phyloP scores from a whole-genome alignment of 2,329 filamentous ascomycete genomes.

The Alternaria incomplexa region DNA sequence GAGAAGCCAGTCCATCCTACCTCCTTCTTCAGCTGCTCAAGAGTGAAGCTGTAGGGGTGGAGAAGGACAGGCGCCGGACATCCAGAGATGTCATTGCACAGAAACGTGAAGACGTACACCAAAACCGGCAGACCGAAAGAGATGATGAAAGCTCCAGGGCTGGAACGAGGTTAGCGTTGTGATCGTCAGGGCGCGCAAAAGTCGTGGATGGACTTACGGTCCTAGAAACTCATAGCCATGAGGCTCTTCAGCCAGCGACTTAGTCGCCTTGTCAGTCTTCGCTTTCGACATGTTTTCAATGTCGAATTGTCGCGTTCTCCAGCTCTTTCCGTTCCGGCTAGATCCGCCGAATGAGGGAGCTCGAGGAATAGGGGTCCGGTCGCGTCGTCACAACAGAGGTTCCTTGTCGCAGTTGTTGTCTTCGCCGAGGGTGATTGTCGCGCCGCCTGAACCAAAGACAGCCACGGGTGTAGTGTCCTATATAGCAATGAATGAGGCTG shows the following conservation, averaged over 20 bases:
- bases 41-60: conserved; percentile 71
- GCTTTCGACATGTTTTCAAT: conserved; percentile 34
- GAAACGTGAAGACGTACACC: conserved; percentile 79
- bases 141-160: conserved; percentile 77
- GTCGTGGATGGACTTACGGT: conserved; percentile 39
- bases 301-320: conserved; percentile 2
- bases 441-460: conserved; percentile 5
- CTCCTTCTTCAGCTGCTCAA: conserved; percentile 77
- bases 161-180: conserved; percentile 47
- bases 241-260: conserved; percentile 30
- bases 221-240: conserved; percentile 51
- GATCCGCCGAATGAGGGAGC: conserved; percentile 5
- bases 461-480: conserved; percentile 2
- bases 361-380: conserved; percentile 21
- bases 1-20: conserved; percentile 81
- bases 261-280: conserved; percentile 13
- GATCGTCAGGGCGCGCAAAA: not conserved
- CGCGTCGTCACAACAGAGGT: conserved; percentile 7
- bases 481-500: conserved; percentile 13
- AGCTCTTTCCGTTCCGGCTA: conserved; percentile 5
- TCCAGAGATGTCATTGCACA: conserved; percentile 91
- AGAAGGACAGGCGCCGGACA: conserved; percentile 86
- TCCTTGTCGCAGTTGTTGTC: not conserved
- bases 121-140: conserved; percentile 80
- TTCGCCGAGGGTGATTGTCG: not conserved